Base-by-base conservation (phyloP, 2,329 filamentous ascomycete species). In the Xylariaceae sp. region DNA sequence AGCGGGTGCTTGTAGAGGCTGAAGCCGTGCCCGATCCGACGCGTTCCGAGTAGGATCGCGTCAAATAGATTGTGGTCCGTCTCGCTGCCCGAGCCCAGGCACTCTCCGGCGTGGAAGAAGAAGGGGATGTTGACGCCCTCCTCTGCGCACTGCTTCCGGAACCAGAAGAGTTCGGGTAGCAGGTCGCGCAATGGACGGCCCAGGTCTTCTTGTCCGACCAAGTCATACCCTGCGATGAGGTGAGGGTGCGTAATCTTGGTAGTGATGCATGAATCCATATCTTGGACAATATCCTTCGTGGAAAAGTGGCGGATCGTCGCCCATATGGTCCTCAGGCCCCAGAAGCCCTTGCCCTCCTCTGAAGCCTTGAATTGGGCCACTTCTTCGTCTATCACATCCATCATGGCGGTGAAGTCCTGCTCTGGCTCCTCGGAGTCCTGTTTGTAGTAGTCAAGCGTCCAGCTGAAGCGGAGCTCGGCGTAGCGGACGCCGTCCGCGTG, bases 61-160 rank as follows among this genome's bases (percentile, higher is more conserved):
- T 96, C 90, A 61, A 86, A 95, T 3, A 97, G 75, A 63, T 96
- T 96, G 47, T 67, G 56, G 56, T 96, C 90, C 0, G 85, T 84
- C 16, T 72, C 74, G 52, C 81, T 83, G 19, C 89, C 89, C 45
- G 87, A 81, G 19, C 88, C 89, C 1, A 95, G 78, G 26, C 82
- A 88, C 65, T 96, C 90, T 50, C 90, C 91, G 0, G 91, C 90
- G 62, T 96, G 90, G 69, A 97, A 94, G 71, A 95, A 95, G 70
- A 96, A 95, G 1, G 91, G 91, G 9, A 98, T 81, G 37, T 89
- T 80, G 29, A 96, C 78, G 2, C 78, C 80, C 56, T 89, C 83
- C 57, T 87, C 75, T 1, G 79, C 78, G 61, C 89, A 96, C 54
- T 85, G 79, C 63, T 91, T 90, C 50, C 83, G 83, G 74, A 97